These are phyloP conservation scores for Aspergillus sp. DNA, from an alignment of 2,329 filamentous ascomycete species.

Conservation along the genomic window DNA sequence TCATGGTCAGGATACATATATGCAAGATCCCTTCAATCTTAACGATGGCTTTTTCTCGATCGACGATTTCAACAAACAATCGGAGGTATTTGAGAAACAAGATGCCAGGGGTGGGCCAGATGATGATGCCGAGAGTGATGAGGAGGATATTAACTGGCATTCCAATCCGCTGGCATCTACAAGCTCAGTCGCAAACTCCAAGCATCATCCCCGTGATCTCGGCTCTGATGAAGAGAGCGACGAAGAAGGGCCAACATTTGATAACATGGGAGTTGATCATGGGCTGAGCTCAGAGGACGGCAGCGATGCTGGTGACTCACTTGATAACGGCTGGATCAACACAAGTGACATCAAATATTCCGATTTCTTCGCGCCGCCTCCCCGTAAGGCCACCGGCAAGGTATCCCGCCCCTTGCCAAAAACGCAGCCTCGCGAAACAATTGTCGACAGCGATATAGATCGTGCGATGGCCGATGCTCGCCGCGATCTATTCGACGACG, in stretches of 20 bases:
- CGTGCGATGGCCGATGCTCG: conserved; percentile 84
- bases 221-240: conserved; percentile 45
- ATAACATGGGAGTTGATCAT: conserved; percentile 71
- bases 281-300: conserved; percentile 65
- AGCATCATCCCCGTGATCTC: conserved; percentile 15
- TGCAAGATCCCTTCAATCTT: conserved; percentile 75
- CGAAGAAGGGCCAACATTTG: conserved; percentile 81
- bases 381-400: conserved; percentile 65
- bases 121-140: conserved; percentile 73
- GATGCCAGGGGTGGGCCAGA: conserved; percentile 75
- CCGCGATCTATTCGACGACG: conserved; percentile 87
- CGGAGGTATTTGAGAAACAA: conserved; percentile 83
- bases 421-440: conserved; percentile 43
- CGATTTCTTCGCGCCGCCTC: conserved; percentile 89
- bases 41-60: conserved; percentile 99
- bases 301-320: conserved; percentile 54
- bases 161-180: conserved; percentile 65
- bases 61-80: conserved; percentile 93
- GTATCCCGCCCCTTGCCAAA: conserved; percentile 55
- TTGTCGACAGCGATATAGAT: conserved; percentile 68
- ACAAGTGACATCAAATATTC: conserved; percentile 88
- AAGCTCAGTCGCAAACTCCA: conserved; percentile 8
- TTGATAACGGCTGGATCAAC: conserved; percentile 63
- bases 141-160: conserved; percentile 83
- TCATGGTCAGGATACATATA: conserved; percentile 53